phyloP scores from a whole-genome alignment of 106 monocot genomes.

The Xerophyta viscosa region DNA sequence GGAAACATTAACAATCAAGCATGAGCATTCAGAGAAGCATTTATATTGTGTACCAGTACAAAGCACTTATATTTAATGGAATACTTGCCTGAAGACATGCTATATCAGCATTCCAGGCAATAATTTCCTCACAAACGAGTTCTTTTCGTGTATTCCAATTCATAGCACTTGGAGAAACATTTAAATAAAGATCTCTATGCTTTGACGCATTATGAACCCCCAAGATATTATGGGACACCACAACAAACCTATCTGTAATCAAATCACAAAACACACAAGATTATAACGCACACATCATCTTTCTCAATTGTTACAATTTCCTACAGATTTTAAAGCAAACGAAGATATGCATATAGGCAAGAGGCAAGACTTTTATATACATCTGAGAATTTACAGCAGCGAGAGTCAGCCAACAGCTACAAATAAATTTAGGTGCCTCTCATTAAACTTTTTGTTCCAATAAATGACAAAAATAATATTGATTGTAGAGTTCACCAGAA shows the following conservation, averaged over 20 bases:
- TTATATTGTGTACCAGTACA: background rate
- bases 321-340: background rate
- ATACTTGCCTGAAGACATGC: conserved; percentile 62
- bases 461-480: too few relatives aligned
- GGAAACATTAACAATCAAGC: too few relatives aligned
- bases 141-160: conserved; percentile 43
- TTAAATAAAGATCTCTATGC: conserved; percentile 46
- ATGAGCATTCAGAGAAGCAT: too few relatives aligned
- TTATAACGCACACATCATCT: background rate
- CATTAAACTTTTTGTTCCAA: too few relatives aligned
- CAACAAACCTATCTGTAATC: conserved; percentile 31
- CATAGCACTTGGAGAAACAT: conserved; percentile 34
- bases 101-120: conserved; percentile 45
- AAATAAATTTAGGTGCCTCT: too few relatives aligned
- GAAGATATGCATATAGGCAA: background rate
- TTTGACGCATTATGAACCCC: conserved; percentile 43
- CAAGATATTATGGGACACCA: conserved; percentile 62
- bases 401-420: background rate
- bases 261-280: background rate
- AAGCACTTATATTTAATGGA: background rate
- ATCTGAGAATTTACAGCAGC: background rate
- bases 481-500: too few relatives aligned
- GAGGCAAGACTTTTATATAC: background rate
- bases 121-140: conserved; percentile 47
- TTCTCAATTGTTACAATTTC: background rate